Conservation (phyloP, 768 basidiomycete genomes). For the Agaricus sinodeliciosus region DNA sequence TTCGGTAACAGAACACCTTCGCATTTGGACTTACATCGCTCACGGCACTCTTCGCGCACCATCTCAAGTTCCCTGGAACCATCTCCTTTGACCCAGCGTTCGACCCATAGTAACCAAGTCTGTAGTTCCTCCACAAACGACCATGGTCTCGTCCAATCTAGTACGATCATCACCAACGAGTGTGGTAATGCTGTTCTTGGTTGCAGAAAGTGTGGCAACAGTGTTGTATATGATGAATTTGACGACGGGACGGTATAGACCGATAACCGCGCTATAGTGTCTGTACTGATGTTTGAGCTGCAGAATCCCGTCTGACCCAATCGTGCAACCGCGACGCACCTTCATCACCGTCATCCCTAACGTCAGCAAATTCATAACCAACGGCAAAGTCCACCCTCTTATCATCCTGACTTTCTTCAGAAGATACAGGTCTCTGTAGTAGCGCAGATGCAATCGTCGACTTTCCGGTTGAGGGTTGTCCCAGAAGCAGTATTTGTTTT, state of each 20-base stretch:
- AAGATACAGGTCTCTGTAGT: conserved; percentile 51
- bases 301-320: not conserved
- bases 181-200: conserved; percentile 61
- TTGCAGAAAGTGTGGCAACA: conserved; percentile 76
- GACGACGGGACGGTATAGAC: conserved; percentile 88
- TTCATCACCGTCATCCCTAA: conserved; percentile 91
- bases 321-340: conserved; percentile 39
- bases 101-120: conserved; percentile 83
- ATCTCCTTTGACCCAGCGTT: conserved; percentile 71
- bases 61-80: conserved; percentile 66
- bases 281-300: conserved; percentile 30
- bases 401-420: conserved; percentile 52
- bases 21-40: conserved; percentile 48
- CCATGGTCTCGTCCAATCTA: conserved; percentile 97
- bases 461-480: conserved; percentile 74
- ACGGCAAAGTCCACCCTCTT: conserved; percentile 72
- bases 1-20: conserved; percentile 5
- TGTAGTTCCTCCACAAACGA: conserved; percentile 82
- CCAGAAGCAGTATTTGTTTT: conserved; percentile 83
- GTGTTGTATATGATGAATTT: conserved; percentile 57
- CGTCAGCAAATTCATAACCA: conserved; percentile 89
- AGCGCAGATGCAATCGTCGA: conserved; percentile 66
- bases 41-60: conserved; percentile 71
- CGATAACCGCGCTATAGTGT: conserved; percentile 83
- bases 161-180: conserved; percentile 72